Conservation (phyloP, 345 rosid species). For the Erucastrum elatum region DNA sequence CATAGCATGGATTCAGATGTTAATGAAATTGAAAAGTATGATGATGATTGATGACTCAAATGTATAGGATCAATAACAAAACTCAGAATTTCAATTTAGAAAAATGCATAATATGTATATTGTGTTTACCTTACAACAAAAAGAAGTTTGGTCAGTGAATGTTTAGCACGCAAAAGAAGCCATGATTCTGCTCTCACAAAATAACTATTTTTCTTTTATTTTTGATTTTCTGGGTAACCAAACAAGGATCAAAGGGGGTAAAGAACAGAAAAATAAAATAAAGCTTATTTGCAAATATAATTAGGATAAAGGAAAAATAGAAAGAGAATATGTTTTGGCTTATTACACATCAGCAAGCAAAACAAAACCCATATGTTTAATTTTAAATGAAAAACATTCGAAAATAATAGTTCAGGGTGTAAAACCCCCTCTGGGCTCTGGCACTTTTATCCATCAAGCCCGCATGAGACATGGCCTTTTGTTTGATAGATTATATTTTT, state of each 20-base stretch:
- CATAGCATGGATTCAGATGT: conserved; percentile 2
- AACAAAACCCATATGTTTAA: background rate
- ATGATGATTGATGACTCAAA: background rate
- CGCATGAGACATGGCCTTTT: conserved; percentile 25
- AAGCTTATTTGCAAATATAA: conserved; percentile 11
- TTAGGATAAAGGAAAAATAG: background rate
- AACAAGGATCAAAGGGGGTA: conserved; percentile 30
- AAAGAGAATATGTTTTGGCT: background rate
- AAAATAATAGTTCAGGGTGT: background rate
- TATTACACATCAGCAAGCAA: conserved; percentile 24
- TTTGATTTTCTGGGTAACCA: conserved; percentile 42
- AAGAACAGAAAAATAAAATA: background rate
- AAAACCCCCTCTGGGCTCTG: background rate
- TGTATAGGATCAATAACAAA: conserved; percentile 31
- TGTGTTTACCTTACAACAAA: conserved; percentile 21
- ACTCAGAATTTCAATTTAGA: background rate
- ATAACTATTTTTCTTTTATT: background rate
- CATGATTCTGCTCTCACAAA: conserved; percentile 29
- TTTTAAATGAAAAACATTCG: background rate
- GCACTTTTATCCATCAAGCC: conserved; percentile 11
- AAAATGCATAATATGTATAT: background rate
- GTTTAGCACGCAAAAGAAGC: conserved; percentile 28
- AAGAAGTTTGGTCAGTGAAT: conserved; percentile 30
- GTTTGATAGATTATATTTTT: background rate
- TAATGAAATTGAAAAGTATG: background rate